A percentile compares a stretch with the other conserved stretches of the same genome.
These are phyloP conservation scores for Cubamyces lactineus DNA, from an alignment of 768 basidiomycete genomes.

Conservation along the genomic window DNA sequence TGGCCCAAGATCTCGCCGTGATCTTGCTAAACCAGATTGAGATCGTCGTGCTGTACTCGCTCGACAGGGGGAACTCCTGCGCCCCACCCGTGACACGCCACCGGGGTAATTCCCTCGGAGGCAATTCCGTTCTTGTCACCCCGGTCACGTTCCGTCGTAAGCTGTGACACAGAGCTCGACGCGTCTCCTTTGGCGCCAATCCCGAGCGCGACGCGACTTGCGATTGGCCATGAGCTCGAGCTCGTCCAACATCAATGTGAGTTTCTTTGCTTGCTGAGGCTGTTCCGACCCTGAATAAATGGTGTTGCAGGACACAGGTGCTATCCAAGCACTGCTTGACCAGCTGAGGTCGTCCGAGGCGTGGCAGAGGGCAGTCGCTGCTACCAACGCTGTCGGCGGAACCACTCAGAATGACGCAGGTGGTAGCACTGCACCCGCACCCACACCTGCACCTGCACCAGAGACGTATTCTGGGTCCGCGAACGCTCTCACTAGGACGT, in stretches of 20 bases:
- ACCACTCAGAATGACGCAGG: background rate
- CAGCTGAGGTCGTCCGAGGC: constrained; percentile 67
- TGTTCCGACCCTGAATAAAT: background rate
- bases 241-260: constrained; percentile 63
- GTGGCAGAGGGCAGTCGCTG: constrained; percentile 56
- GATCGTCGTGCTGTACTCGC: constrained; percentile 5
- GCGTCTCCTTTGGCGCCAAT: constrained; percentile 1
- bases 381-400: background rate
- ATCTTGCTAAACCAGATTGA: constrained; percentile 7
- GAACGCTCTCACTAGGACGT: background rate
- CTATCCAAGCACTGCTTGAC: constrained; percentile 72
- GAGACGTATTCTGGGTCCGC: background rate
- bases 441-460: background rate
- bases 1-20: background rate
- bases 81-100: constrained; percentile 1
- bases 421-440: background rate
- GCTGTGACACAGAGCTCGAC: constrained; percentile 12
- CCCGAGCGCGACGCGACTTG: constrained; percentile 5
- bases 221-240: constrained; percentile 45
- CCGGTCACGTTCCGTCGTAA: constrained; percentile 3
- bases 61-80: background rate
- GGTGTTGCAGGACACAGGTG: constrained; percentile 58
- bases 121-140: constrained; percentile 7
- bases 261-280: background rate
- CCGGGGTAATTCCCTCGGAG: background rate